Base-by-base conservation (phyloP, 2,329 filamentous ascomycete species). In the Alternaria sp. region DNA sequence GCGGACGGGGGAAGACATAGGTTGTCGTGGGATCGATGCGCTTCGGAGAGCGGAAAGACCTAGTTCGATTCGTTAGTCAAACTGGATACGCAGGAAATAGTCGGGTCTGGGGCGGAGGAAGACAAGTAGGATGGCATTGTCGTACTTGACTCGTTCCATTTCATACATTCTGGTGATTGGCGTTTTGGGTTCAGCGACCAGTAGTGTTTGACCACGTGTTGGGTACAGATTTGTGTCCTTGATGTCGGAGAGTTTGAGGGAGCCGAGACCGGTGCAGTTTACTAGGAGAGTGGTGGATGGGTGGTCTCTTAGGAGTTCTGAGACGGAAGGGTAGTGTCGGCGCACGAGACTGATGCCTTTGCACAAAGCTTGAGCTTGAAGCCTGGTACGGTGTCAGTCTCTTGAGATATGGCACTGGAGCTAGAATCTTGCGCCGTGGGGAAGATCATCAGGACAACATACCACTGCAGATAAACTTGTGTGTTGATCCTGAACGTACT, bases 231-330 rank as follows among this genome's bases (percentile, higher is more conserved):
- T 87, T 53, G 83, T 81, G 75, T 98, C 95, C 76, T 87, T 83
- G 0, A 98, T 94, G 44, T 96, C 96, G n/a, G 91, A 92, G 1
- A 98, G 88, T 57, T 86, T 88, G 46, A 87, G 86, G 0, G 94
- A 90, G 10, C 91, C 87, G 6, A 98, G 83, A 0, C 94, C 96
- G 0, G 94, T 94, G 71, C 92, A 92, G 77, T 98, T 98, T 69
- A 98, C 82, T 1, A 97, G 82, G 2, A 97, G 79, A 67, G 92
- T 88, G 1, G 90, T 89, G 0, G 83, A 82, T 64, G 88, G 85
- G 73, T 92, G 89, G 41, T 89, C 78, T 1, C 72, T 67, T 0
- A 87, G 84, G 0, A 93, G 92, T 18, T 96, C 89, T 0, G 84
- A 79, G 60, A 98, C 86, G 75, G 97, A 92, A 15, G 82, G 79